These are phyloP conservation scores for Platanthera guangdongensis DNA, from an alignment of 106 monocot species.

Conservation along the genomic window DNA sequence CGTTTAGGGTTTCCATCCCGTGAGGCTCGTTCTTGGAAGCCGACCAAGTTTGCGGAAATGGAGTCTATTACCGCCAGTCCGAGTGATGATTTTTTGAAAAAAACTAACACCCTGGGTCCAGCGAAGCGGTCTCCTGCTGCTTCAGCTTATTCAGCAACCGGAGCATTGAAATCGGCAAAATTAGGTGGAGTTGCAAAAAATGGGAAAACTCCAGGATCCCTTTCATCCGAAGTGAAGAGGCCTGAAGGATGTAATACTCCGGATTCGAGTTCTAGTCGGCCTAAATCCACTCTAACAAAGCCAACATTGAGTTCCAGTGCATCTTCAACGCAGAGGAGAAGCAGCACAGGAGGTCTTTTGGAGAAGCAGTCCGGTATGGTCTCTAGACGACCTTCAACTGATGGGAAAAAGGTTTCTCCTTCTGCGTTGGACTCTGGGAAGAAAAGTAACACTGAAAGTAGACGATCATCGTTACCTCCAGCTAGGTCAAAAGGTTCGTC, in stretches of 20 bases:
- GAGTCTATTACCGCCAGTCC: slow-evolving; percentile 19
- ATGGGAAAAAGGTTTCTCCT: slow-evolving; percentile 24
- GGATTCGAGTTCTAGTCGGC: slow-evolving; percentile 19
- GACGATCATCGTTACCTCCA: slow-evolving; percentile 33
- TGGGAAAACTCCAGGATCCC: background rate
- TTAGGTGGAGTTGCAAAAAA: slow-evolving; percentile 9
- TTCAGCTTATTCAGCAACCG: slow-evolving; percentile 21
- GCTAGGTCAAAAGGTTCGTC: slow-evolving; percentile 19
- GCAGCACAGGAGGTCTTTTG: slow-evolving; percentile 39
- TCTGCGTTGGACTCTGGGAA: slow-evolving; percentile 25
- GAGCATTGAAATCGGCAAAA: slow-evolving; percentile 20
- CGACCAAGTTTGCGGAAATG: slow-evolving; percentile 18
- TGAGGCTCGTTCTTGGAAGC: background rate
- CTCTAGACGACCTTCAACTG: slow-evolving; percentile 15
- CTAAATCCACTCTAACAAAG: slow-evolving; percentile 25
- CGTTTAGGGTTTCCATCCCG: background rate
- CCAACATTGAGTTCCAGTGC: slow-evolving; percentile 18
- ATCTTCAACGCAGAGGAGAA: slow-evolving; percentile 43
- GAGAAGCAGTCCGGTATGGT: slow-evolving; percentile 13
- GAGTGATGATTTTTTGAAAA: slow-evolving; percentile 8
- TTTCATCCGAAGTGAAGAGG: slow-evolving; percentile 25
- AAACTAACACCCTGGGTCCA: background rate
- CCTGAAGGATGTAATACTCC: slow-evolving; percentile 1
- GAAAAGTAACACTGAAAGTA: slow-evolving; percentile 22
- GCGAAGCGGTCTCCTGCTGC: slow-evolving; percentile 6